Conservation (phyloP, 768 basidiomycete genomes). For the Leccinum broughii region DNA sequence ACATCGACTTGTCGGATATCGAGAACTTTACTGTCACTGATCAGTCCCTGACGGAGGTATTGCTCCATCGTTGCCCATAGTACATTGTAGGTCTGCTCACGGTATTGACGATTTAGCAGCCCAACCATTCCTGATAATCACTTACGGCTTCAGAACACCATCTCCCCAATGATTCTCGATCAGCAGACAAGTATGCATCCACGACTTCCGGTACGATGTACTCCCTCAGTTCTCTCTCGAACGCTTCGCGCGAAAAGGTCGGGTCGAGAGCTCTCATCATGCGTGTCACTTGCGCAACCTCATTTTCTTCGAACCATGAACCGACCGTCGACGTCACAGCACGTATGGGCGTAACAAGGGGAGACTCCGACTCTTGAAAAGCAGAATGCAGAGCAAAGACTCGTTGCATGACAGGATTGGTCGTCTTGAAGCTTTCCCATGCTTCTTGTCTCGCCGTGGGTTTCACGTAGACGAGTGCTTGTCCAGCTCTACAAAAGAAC, state of each 20-base stretch:
- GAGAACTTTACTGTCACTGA: constrained; percentile 91
- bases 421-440: constrained; percentile 79
- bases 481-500: constrained; percentile 69
- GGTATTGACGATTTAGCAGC: not conserved
- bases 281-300: constrained; percentile 92
- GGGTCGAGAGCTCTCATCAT: constrained; percentile 90
- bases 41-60: constrained; percentile 85
- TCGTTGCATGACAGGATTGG: constrained; percentile 71
- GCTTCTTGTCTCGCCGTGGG: constrained; percentile 75
- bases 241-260: constrained; percentile 78
- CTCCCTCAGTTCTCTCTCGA: constrained; percentile 88
- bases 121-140: constrained; percentile 4
- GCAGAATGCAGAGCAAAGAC: constrained; percentile 60
- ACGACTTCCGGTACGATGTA: constrained; percentile 98
- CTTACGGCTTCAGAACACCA: constrained; percentile 98
- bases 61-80: constrained; percentile 97
- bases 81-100: constrained; percentile 87
- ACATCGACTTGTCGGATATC: constrained; percentile 99
- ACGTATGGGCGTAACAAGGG: constrained; percentile 78
- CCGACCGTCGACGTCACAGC: constrained; percentile 83
- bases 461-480: constrained; percentile 81
- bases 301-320: constrained; percentile 95
- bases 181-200: constrained; percentile 91
- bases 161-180: constrained; percentile 76
- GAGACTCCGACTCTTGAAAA: constrained; percentile 93